A percentile compares a stretch with the other conserved stretches of the same genome.
Conservation (phyloP, 257 asterid species). For the Gentiana dahurica region DNA sequence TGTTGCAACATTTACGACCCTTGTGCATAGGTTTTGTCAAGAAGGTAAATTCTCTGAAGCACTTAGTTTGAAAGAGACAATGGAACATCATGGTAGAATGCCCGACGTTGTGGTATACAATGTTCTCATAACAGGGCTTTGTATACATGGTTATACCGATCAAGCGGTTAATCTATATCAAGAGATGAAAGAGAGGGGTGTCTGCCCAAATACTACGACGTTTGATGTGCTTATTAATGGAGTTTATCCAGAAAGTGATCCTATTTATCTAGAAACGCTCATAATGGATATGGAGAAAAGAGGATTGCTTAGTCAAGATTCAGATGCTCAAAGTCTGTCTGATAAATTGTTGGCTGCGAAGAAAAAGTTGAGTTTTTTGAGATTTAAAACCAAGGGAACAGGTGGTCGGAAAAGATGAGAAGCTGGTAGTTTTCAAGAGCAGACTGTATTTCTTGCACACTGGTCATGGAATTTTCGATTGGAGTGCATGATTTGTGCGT, state of each 20-base stretch:
- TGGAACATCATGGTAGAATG: conserved; percentile 59
- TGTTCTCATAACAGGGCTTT: conserved; percentile 61
- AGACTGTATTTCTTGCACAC: not conserved
- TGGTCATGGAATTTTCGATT: not conserved
- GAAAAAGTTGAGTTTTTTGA: conserved; percentile 32
- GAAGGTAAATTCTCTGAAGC: conserved; percentile 48
- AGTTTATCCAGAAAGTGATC: conserved; percentile 31
- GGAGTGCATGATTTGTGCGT: too few relatives aligned
- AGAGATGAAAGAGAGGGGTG: conserved; percentile 63
- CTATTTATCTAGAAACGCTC: conserved; percentile 36
- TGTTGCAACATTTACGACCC: conserved; percentile 61
- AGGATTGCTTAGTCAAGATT: conserved; percentile 36
- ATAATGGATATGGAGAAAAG: conserved; percentile 53
- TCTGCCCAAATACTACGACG: conserved; percentile 60
- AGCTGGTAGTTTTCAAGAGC: not conserved
- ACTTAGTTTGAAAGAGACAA: conserved; percentile 33
- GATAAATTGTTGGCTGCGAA: conserved; percentile 32
- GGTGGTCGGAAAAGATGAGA: conserved; percentile 9
- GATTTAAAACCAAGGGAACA: conserved; percentile 26
- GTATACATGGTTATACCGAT: conserved; percentile 27
- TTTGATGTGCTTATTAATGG: conserved; percentile 39
- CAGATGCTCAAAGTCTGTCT: conserved; percentile 23
- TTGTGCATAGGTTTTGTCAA: conserved; percentile 63
- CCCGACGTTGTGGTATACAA: conserved; percentile 73
- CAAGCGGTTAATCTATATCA: conserved; percentile 49